Conservation (phyloP, 768 basidiomycete species). For the Coprinopsis cinerea region DNA sequence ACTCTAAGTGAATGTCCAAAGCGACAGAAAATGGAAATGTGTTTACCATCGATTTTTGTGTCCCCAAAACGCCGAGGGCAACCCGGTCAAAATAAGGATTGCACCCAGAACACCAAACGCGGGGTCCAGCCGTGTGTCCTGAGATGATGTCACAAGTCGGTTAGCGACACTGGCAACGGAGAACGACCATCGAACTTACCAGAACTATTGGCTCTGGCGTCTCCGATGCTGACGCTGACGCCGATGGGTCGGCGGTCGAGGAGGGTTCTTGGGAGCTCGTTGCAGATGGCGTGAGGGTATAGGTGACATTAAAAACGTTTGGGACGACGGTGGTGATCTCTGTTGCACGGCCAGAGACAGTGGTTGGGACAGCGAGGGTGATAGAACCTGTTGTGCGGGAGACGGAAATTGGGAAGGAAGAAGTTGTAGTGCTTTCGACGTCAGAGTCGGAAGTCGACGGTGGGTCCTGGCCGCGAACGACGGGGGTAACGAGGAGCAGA, state of each 20-base stretch:
- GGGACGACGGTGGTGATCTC: slow-evolving; percentile 51
- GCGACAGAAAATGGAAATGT: slow-evolving; percentile 6
- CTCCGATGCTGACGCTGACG: slow-evolving; percentile 38
- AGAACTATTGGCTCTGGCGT: slow-evolving; percentile 42
- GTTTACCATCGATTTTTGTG: slow-evolving; percentile 92
- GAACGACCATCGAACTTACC: slow-evolving; percentile 21
- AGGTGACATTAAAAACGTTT: slow-evolving; percentile 57
- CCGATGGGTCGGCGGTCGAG: slow-evolving; percentile 29
- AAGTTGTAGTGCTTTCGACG: too few species aligned
- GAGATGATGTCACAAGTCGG: slow-evolving; percentile 16
- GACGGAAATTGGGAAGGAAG: slow-evolving; percentile 39
- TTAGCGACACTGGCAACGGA: not conserved
- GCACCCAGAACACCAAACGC: slow-evolving; percentile 88
- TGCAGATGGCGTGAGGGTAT: slow-evolving; percentile 41
- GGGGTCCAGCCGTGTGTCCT: slow-evolving; percentile 72
- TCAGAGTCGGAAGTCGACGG: slow-evolving; percentile 14
- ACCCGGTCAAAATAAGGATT: slow-evolving; percentile 81
- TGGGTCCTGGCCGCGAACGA: slow-evolving; percentile 19
- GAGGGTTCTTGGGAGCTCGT: too few species aligned
- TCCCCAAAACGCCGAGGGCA: slow-evolving; percentile 87
- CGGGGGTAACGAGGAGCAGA: slow-evolving; percentile 18
- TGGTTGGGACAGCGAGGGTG: slow-evolving; percentile 45
- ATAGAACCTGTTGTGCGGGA: slow-evolving; percentile 43
- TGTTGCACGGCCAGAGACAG: slow-evolving; percentile 41
- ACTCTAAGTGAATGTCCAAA: slow-evolving; percentile 14